Evolutionary conservation across 352 stramenopile species (phyloP).

Genomic region (Phytophthora boehmeriae): DNA sequence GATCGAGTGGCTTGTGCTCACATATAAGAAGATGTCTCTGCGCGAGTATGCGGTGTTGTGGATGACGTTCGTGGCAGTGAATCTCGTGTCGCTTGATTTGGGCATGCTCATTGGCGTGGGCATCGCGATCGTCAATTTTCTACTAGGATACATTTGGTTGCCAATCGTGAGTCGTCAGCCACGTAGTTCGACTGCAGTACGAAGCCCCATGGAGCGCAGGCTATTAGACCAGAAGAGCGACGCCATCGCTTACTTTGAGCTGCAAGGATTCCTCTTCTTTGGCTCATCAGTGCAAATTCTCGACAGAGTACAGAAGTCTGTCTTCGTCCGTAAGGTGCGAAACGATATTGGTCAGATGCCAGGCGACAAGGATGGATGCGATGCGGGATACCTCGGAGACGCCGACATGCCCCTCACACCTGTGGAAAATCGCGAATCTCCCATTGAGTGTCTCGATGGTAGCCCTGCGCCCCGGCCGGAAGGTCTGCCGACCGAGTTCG

Average conservation of each 20-base stretch:
- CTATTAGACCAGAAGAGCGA: conserved; percentile 60
- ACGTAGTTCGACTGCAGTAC: conserved; percentile 49
- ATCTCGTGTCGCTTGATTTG: conserved; percentile 91
- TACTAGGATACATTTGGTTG: conserved; percentile 71
- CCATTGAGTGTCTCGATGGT: conserved; percentile 73
- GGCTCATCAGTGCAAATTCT: conserved; percentile 82
- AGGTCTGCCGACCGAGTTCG: conserved; percentile 58
- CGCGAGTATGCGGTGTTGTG: conserved; percentile 94
- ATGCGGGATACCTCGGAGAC: conserved; percentile 13
- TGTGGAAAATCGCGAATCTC: conserved; percentile 35
- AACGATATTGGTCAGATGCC: background rate
- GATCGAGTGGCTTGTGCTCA: conserved; percentile 94
- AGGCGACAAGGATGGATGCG: conserved; percentile 13
- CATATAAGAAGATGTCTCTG: conserved; percentile 72
- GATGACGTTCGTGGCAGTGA: conserved; percentile 93
- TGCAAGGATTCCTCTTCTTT: conserved; percentile 87
- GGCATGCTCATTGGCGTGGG: conserved; percentile 93
- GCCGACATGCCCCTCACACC: conserved; percentile 45
- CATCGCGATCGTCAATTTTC: conserved; percentile 84
- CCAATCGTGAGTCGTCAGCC: conserved; percentile 60
- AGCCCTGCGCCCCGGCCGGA: conserved; percentile 38
- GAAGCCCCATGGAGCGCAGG: conserved; percentile 52
- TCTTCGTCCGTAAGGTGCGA: conserved; percentile 56
- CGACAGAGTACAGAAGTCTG: conserved; percentile 66
- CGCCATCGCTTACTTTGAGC: conserved; percentile 74